Evolutionary conservation across 2,329 filamentous ascomycete species (phyloP).

Genomic region (Colletotrichum higginsianum): DNA sequence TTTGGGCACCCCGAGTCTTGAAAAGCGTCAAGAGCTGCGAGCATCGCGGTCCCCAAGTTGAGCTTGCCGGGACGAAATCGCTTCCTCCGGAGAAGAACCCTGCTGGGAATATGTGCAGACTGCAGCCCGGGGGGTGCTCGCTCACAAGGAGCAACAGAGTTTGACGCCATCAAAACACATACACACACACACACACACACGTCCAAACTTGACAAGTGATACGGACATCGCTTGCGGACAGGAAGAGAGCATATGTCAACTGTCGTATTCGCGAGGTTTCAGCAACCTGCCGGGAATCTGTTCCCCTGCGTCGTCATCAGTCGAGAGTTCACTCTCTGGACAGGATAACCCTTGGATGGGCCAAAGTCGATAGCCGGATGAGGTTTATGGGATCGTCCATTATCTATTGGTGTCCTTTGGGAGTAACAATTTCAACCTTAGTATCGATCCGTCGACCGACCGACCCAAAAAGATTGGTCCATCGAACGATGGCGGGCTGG

Average conservation of each 20-base stretch:
- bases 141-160: not conserved
- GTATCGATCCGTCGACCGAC: not conserved
- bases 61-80: not conserved
- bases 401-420: not conserved
- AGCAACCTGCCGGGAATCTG: not conserved
- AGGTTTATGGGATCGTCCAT: not conserved
- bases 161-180: not conserved
- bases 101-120: not conserved
- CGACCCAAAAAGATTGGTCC: not conserved
- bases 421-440: constrained; percentile 2
- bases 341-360: not conserved
- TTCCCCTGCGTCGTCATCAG: not conserved
- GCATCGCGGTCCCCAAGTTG: not conserved
- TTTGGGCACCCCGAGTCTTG: not conserved
- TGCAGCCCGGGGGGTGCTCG: not conserved
- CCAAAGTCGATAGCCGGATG: not conserved
- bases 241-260: not conserved
- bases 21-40: constrained; percentile 5
- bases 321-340: not conserved
- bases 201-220: not conserved
- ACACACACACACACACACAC: not conserved
- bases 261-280: not conserved
- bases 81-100: not conserved
- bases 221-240: too few relatives aligned
- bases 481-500: constrained; percentile 1